These are phyloP conservation scores for Metarhizium guizhouense DNA, from an alignment of 2,329 filamentous ascomycete species.

Conservation along the genomic window DNA sequence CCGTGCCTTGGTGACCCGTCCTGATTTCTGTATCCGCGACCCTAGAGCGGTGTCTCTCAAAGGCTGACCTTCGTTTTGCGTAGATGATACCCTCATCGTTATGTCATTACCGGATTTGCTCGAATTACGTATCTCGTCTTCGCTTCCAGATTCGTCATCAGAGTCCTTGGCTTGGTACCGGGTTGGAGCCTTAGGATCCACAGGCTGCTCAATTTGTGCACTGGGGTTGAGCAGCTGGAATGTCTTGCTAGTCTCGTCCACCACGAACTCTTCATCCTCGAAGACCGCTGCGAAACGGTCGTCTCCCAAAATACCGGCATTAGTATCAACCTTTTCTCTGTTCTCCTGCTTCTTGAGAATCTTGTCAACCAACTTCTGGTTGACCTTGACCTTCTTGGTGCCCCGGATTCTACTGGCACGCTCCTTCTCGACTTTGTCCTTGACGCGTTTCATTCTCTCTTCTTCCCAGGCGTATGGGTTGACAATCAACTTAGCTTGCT, in stretches of 20 bases:
- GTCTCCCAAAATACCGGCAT: slow-evolving; percentile 66
- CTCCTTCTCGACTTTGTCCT: slow-evolving; percentile 94
- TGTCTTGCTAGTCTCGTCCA: slow-evolving; percentile 83
- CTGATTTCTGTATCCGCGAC: slow-evolving; percentile 41
- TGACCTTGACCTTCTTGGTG: slow-evolving; percentile 96
- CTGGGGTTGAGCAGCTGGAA: slow-evolving; percentile 87
- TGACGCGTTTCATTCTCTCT: slow-evolving; percentile 80
- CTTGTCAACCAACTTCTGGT: slow-evolving; percentile 71
- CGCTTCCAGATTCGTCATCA: slow-evolving; percentile 35
- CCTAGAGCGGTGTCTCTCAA: slow-evolving; percentile 48
- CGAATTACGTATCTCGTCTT: slow-evolving; percentile 15
- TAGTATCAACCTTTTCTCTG: slow-evolving; percentile 46
- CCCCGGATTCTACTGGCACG: slow-evolving; percentile 90
- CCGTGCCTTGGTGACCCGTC: slow-evolving; percentile 34
- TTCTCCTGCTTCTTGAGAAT: slow-evolving; percentile 57
- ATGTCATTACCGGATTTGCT: slow-evolving; percentile 29
- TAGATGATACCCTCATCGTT: slow-evolving; percentile 61
- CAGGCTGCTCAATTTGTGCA: slow-evolving; percentile 41
- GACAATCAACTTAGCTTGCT: slow-evolving; percentile 84
- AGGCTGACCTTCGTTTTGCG: slow-evolving; percentile 50
- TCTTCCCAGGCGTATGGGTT: slow-evolving; percentile 94
- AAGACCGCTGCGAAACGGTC: slow-evolving; percentile 82
- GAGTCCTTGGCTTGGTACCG: slow-evolving; percentile 31
- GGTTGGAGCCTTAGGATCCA: slow-evolving; percentile 24
- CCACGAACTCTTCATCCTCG: slow-evolving; percentile 83